phyloP scores from a whole-genome alignment of 345 rosid species.

The Pistacia integerrima region DNA sequence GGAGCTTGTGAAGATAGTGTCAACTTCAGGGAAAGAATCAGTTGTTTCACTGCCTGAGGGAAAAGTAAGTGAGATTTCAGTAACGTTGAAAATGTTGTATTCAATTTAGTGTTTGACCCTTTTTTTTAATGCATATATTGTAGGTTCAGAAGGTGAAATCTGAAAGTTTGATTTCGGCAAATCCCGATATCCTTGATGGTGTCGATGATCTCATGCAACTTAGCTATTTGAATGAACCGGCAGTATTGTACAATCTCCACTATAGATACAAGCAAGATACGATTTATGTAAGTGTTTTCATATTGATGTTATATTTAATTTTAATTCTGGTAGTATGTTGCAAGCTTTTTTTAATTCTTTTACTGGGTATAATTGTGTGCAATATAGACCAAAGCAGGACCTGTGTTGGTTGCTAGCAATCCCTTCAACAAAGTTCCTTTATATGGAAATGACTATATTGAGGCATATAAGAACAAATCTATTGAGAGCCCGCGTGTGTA shows the following conservation, averaged over 20 bases:
- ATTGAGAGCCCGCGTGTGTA: conserved; percentile 88
- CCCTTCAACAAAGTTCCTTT: conserved; percentile 91
- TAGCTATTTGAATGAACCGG: conserved; percentile 96
- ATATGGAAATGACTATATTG: conserved; percentile 76
- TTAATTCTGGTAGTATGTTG: conserved; percentile 12
- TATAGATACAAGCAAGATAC: conserved; percentile 84
- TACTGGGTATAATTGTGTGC: conserved; percentile 23
- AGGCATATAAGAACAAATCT: conserved; percentile 80
- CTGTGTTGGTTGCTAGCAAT: conserved; percentile 92
- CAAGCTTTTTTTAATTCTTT: conserved; percentile 16
- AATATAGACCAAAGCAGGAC: conserved; percentile 95
- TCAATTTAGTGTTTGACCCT: conserved; percentile 12
- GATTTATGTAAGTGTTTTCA: conserved; percentile 78
- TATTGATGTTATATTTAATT: conserved; percentile 16
- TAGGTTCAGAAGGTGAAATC: conserved; percentile 73
- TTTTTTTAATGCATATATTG: conserved; percentile 10
- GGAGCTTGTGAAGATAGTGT: conserved; percentile 78
- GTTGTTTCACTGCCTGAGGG: conserved; percentile 71
- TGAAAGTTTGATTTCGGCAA: conserved; percentile 80
- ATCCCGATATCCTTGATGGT: conserved; percentile 98
- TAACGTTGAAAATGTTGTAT: conserved; percentile 18
- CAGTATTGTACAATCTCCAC: conserved; percentile 89
- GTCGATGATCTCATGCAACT: conserved; percentile 98
- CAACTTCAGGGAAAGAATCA: conserved; percentile 68
- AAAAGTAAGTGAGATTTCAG: conserved; percentile 54